Conservation (phyloP, 441 rosid species). For the Breynia disticha region DNA sequence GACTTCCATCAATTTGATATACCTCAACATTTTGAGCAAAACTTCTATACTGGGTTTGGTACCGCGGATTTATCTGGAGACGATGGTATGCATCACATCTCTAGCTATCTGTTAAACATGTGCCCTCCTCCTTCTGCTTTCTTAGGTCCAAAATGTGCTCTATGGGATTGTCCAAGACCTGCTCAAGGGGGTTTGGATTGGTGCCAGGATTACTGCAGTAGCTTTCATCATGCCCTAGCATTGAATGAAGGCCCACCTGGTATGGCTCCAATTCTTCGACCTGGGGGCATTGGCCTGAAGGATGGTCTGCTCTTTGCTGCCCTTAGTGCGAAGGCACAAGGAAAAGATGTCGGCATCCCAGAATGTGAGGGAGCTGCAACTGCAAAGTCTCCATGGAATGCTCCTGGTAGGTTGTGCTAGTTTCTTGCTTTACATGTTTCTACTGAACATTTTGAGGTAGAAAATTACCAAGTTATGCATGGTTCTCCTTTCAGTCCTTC, state of each 20-base stretch:
- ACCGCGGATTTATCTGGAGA: slow-evolving; percentile 40
- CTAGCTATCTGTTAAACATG: slow-evolving; percentile 51
- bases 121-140: slow-evolving; percentile 89
- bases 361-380: slow-evolving; percentile 99
- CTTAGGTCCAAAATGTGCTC: slow-evolving; percentile 95
- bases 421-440: slow-evolving; percentile 6
- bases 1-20: slow-evolving; percentile 63
- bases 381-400: slow-evolving; percentile 99
- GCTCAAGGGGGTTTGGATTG: slow-evolving; percentile 79
- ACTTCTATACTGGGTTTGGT: slow-evolving; percentile 42
- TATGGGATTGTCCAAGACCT: slow-evolving; percentile 99
- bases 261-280: slow-evolving; percentile 83
- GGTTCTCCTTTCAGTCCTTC: slow-evolving; percentile 4
- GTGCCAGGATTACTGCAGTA: slow-evolving; percentile 91
- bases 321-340: slow-evolving; percentile 75
- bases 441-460: background rate
- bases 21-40: slow-evolving; percentile 57
- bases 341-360: slow-evolving; percentile 89
- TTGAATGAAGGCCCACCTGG: slow-evolving; percentile 96
- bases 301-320: slow-evolving; percentile 91
- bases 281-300: slow-evolving; percentile 90
- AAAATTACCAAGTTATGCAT: background rate
- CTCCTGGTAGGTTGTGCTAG: slow-evolving; percentile 56
- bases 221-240: slow-evolving; percentile 83
- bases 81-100: slow-evolving; percentile 40